Base-by-base conservation (phyloP, 129 eudicot genomes). In the Chrysanthemum seticuspe region DNA sequence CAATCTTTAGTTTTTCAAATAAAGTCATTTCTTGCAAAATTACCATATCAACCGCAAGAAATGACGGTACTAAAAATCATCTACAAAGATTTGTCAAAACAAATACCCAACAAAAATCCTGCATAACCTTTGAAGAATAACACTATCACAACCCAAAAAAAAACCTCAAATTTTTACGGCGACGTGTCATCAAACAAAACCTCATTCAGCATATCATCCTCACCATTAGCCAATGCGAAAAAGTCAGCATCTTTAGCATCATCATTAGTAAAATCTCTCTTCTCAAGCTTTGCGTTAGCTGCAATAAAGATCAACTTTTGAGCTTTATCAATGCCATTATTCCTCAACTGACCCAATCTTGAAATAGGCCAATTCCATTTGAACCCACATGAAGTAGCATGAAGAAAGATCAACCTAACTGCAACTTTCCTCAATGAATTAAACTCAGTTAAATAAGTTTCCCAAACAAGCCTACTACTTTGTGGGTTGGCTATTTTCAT, bases 381-480 rank as follows among this genome's bases (percentile, higher is more conserved):
- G 62, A 92, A 86, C 63, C 96, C 97, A 60, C 92, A 78, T 54
- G 94, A 88, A 66, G 91, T 89, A 5, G 97, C 97, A 31, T 84
- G 91, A 58, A 92, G 97, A 76, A 92, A 92, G 57, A 92, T 92
- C 50, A 92, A 84, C 76, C 96, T 86, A 64, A 92, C 96, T 23
- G 97, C 97, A n/a, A 92, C 91, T 73, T 87, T 92, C 73, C 96
- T 83, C 40, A 92, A 75, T 0, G 85, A 82, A 82, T 74, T 83
- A 49, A 92, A 92, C 81, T 87, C 96, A 3, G 83, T 89, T 12
- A 92, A 83, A 67, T 92, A 81, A 56, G 96, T 92, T 62, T 92
- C 97, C 97, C 97, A 92, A 21, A 92, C 96, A 55, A 92, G 89
- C 74, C 97, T 81, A 65, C 97, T 89, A 40, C 96, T 87, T 60